Evolutionary conservation across 2,329 filamentous ascomycete species (phyloP).

Genomic region (Fusarium newnesense): DNA sequence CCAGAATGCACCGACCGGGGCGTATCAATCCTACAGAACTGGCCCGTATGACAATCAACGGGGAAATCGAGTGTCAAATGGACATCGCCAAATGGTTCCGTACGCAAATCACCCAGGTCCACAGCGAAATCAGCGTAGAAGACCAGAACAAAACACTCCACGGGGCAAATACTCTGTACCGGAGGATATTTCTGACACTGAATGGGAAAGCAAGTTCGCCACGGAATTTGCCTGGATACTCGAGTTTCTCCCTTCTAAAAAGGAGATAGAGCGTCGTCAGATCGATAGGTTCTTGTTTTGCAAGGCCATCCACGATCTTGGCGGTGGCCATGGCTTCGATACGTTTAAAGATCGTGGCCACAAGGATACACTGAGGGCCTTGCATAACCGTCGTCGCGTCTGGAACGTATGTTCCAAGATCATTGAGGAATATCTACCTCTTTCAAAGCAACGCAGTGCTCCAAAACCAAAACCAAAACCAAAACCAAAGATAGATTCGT

Average conservation of each 20-base stretch:
- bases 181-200: background rate
- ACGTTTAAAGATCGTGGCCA: background rate
- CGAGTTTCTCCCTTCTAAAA: background rate
- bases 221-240: background rate
- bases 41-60: background rate
- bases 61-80: background rate
- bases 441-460: background rate
- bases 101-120: background rate
- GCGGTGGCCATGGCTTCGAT: background rate
- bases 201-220: background rate
- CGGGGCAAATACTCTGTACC: background rate
- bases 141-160: background rate
- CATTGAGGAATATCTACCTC: background rate
- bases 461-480: background rate
- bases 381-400: background rate
- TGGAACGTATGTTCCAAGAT: background rate
- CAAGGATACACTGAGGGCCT: background rate
- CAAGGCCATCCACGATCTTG: background rate
- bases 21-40: background rate
- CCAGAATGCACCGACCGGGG: background rate
- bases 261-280: background rate
- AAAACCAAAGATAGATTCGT: background rate
- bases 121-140: background rate
- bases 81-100: no score
- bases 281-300: background rate